These are phyloP conservation scores for Boletus eberwhitei DNA, from an alignment of 768 basidiomycete species.

Conservation along the genomic window DNA sequence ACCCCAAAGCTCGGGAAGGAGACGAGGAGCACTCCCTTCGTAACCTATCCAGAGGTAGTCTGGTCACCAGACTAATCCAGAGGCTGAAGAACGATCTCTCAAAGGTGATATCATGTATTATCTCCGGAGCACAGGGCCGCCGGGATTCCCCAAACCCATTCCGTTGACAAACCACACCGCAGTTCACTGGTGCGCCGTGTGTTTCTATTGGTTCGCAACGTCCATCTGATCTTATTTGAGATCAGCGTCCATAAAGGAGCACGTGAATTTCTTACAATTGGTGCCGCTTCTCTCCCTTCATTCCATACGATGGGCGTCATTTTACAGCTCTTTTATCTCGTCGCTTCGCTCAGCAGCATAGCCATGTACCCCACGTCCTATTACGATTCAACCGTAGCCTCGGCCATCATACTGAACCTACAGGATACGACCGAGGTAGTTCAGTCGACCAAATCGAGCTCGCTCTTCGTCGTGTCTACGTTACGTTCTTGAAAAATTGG, in stretches of 20 bases:
- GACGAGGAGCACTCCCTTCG: no score
- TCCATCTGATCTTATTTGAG: not conserved
- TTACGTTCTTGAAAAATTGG: slow-evolving; percentile 26
- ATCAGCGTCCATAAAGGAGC: slow-evolving; percentile 9
- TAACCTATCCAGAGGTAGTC: no score
- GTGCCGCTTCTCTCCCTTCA: slow-evolving; percentile 20
- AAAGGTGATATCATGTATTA: slow-evolving; percentile 31
- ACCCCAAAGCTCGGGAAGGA: no score
- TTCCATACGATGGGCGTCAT: slow-evolving; percentile 25
- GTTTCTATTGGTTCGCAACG: slow-evolving; percentile 17
- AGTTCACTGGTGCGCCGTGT: slow-evolving; percentile 33
- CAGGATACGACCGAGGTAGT: slow-evolving; percentile 22
- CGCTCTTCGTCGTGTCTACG: slow-evolving; percentile 18
- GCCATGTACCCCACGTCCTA: slow-evolving; percentile 17
- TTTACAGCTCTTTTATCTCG: no score
- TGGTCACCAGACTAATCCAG: no score
- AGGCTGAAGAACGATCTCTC: not conserved
- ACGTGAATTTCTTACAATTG: slow-evolving; percentile 3
- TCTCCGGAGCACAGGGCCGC: slow-evolving; percentile 48
- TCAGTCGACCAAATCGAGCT: slow-evolving; percentile 11
- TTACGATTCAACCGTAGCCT: slow-evolving; percentile 10
- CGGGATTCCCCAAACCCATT: slow-evolving; percentile 43
- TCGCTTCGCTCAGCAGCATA: slow-evolving; percentile 8
- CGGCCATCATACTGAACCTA: slow-evolving; percentile 19
- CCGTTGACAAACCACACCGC: slow-evolving; percentile 30